A percentile compares a stretch with the other conserved stretches of the same genome.
These are phyloP conservation scores for Globisporangium paddicum DNA, from an alignment of 352 stramenopile genomes.

Conservation along the genomic window DNA sequence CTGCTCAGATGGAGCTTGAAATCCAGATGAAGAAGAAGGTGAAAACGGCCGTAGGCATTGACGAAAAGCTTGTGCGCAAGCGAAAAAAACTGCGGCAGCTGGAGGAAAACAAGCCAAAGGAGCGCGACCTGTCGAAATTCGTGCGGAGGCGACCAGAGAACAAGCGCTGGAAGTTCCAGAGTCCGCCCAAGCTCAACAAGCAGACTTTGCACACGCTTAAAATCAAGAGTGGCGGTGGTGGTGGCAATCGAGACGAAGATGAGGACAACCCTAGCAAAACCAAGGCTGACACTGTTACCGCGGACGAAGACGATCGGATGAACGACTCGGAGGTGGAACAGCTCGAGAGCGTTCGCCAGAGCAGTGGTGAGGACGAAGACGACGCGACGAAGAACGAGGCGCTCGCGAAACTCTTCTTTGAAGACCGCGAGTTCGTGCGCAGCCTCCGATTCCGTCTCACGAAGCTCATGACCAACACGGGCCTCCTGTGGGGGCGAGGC, in stretches of 20 bases:
- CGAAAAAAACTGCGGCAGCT: constrained; percentile 10
- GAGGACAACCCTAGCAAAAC: not conserved
- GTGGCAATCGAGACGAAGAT: not conserved
- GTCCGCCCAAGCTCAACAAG: constrained; percentile 53
- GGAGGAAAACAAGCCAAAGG: constrained; percentile 6
- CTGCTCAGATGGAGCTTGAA: not conserved
- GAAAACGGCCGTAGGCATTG: not conserved
- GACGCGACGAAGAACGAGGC: constrained; percentile 40
- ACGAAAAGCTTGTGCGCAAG: constrained; percentile 8
- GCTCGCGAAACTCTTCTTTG: constrained; percentile 59
- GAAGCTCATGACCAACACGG: constrained; percentile 85
- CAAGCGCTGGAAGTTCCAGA: constrained; percentile 59
- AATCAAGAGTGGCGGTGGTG: not conserved
- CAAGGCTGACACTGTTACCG: not conserved
- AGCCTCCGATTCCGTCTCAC: constrained; percentile 64
- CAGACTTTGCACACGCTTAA: constrained; percentile 26
- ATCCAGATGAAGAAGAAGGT: constrained; percentile 9
- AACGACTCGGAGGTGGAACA: constrained; percentile 1
- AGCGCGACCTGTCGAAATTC: constrained; percentile 27
- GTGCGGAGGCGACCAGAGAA: constrained; percentile 63
- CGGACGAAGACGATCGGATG: not conserved
- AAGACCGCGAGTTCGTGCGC: constrained; percentile 58
- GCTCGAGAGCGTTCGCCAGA: not conserved
- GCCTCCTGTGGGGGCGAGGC: constrained; percentile 85
- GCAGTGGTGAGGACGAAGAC: not conserved